Conservation (phyloP, 2,329 filamentous ascomycete species). For the Hortaea werneckii region DNA sequence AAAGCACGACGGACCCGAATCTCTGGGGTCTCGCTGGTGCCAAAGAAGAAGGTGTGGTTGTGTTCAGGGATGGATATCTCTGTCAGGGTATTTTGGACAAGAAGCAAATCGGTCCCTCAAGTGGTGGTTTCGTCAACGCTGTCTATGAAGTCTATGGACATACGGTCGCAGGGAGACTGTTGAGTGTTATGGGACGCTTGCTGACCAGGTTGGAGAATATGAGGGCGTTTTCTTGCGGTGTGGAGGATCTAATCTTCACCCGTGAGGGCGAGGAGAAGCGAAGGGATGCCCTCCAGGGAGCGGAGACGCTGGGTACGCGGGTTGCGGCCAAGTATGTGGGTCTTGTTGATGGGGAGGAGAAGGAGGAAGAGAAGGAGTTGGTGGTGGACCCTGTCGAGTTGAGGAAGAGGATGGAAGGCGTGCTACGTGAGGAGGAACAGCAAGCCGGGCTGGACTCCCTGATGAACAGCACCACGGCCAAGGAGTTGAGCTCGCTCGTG, state of each 20-base stretch:
- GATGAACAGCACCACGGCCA: slow-evolving; percentile 59
- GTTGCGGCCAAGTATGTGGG: slow-evolving; percentile 85
- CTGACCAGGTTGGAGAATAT: slow-evolving; percentile 85
- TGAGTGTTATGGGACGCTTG: slow-evolving; percentile 81
- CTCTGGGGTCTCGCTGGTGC: slow-evolving; percentile 59
- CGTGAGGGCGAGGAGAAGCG: slow-evolving; percentile 64
- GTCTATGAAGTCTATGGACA: slow-evolving; percentile 91
- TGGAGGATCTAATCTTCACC: slow-evolving; percentile 87
- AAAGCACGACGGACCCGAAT: slow-evolving; percentile 65
- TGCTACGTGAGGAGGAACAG: slow-evolving; percentile 82
- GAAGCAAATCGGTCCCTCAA: slow-evolving; percentile 79
- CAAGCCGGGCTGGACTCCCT: slow-evolving; percentile 83
- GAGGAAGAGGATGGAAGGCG: slow-evolving; percentile 70
- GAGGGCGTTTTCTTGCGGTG: slow-evolving; percentile 92
- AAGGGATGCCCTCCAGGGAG: slow-evolving; percentile 56
- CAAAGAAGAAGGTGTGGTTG: slow-evolving; percentile 67
- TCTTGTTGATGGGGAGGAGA: slow-evolving; percentile 53
- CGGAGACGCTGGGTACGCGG: slow-evolving; percentile 60
- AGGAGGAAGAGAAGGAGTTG: slow-evolving; percentile 24
- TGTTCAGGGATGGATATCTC: slow-evolving; percentile 79
- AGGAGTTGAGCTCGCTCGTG: slow-evolving; percentile 64
- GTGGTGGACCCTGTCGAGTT: slow-evolving; percentile 56
- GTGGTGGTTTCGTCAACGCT: slow-evolving; percentile 80
- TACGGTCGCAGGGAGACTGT: slow-evolving; percentile 70
- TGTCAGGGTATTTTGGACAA: slow-evolving; percentile 91